Evolutionary conservation across 768 basidiomycete species (phyloP), one percentile per base, ranked within the genome.

Genomic region (Termitomyces sp.): DNA sequence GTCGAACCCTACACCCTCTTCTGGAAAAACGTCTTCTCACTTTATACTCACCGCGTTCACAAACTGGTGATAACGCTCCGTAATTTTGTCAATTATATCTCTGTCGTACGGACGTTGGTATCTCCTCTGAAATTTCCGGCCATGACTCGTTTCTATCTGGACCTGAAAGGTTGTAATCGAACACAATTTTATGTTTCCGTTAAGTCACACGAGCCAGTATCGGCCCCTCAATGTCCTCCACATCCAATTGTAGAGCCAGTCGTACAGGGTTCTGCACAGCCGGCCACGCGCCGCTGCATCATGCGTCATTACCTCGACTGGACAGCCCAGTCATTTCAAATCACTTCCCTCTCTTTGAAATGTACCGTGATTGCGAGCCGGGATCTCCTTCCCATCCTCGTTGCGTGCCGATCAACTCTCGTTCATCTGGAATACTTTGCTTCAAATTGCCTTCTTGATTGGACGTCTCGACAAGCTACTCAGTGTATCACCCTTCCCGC

Each of bases 261-360:
- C 5, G 11, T 20, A 16, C 27, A 31, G 29, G 20, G 27, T 45
- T 5, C n/a, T n/a, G 18, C 27, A 18, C 43, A 18, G 11, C 29
- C 32, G 16, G 46, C 15, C 22, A 9, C 32, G 15, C 22, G 33
- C 47, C 47, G 33, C 22, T 48, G 33, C 33, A 12, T 48, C 22
- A 36, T 48, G 33, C 11, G 10, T n/a, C 47, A 48, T 36, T n/a
- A 48, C n/a, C 27, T 62, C 3, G 61, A 62, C 38, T 62, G 61
- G 58, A 52, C 47, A 16, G 35, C 52, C 23, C 50, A 29, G 23
- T 35, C 40, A 20, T 62, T 53, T 23, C 53, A 52, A 15, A 52
- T 62, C 40, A 62, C 58, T 9, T 59, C 48, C 43, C 38, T 62
- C n/a, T 59, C 58, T 23, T 31, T 62, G 23, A 62, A 62, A 32